Evolutionary conservation across 148 eudicot genomes (phyloP).

Genomic region (Heliosperma pusillum): DNA sequence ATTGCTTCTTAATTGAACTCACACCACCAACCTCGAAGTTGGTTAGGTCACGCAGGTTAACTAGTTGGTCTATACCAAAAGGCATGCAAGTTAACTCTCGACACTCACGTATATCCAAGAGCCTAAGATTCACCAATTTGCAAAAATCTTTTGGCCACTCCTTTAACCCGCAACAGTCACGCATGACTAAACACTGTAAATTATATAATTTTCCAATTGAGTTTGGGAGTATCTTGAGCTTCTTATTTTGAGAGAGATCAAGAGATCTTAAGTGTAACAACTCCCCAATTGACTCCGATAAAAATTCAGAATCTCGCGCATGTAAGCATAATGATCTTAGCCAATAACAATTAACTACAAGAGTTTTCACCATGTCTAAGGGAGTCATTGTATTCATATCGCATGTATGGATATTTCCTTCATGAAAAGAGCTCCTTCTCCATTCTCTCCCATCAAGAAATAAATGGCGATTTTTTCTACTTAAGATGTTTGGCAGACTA

Average conservation of each 20-base stretch:
- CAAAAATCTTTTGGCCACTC: conserved; percentile 13
- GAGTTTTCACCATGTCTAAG: too few relatives aligned
- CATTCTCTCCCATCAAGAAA: too few relatives aligned
- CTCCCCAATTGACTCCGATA: not conserved
- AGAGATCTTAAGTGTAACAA: not conserved
- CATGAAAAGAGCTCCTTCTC: too few relatives aligned
- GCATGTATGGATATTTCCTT: too few relatives aligned
- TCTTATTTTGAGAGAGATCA: not conserved
- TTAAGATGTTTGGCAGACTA: not conserved
- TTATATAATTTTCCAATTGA: not conserved
- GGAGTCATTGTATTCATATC: too few relatives aligned
- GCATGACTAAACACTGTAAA: not conserved
- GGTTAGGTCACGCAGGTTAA: not conserved
- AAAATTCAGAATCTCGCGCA: not conserved
- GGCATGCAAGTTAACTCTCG: not conserved
- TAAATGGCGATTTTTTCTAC: not conserved
- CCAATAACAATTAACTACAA: too few relatives aligned
- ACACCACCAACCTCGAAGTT: not conserved
- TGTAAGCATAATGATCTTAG: not conserved
- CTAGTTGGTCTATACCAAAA: conserved; percentile 11
- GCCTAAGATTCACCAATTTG: conserved; percentile 9
- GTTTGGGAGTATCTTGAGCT: not conserved
- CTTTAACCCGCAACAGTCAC: not conserved
- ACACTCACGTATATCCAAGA: not conserved
- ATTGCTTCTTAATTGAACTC: not conserved